Evolutionary conservation across 208 protist species (phyloP), one percentile per base, ranked within the genome.

Genomic region (Leishmania arabica): DNA sequence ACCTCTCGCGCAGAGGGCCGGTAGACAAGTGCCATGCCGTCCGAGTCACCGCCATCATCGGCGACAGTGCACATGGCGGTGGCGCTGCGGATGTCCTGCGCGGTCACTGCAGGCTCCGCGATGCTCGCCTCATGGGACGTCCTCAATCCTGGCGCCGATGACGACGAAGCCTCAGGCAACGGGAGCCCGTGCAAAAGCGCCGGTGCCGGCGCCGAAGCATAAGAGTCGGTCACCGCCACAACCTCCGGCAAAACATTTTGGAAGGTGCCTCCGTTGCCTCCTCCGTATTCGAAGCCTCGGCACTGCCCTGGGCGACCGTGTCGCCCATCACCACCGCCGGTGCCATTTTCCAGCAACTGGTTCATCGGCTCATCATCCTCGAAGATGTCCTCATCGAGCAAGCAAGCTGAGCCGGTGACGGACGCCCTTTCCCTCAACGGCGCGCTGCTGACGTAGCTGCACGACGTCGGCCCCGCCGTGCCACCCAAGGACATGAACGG

Each of bases 201-300:
- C 24, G 76, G 76, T 31, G 62, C 62, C 37, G 76, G 76, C 24
- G n/a, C 76, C 5, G 76, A 49, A n/a, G 60, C 62, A 45, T 56
- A 72, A 47, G 73, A 42, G 34, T 64, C 62, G 6, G 76, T 79
- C 58, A 79, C 62, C 24, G 60, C 56, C 42, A 79, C 76, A 17
- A 79, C 64, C 19, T 40, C 76, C 27, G 76, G 76, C 42, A 79
- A 68, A 21, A 79, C 76, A 56, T 79, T 62, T 45, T 69, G 49
- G 40, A 60, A 75, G 31, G 31, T 75, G 49, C 24, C 45, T 27
- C 17, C 31, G 45, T 40, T 69, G 42, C 58, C 40, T 31, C 45
- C 49, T 19, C 7, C 51, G 71, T 58, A 34, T 42, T 72, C 37
- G 68, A 72, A 34, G 31, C 19, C 40, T 34, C 68, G 68, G 24